Percentiles rank a stretch among this genome's conserved stretches.
Conservation (phyloP, 306 rosid species). For the Prosopis cineraria region DNA sequence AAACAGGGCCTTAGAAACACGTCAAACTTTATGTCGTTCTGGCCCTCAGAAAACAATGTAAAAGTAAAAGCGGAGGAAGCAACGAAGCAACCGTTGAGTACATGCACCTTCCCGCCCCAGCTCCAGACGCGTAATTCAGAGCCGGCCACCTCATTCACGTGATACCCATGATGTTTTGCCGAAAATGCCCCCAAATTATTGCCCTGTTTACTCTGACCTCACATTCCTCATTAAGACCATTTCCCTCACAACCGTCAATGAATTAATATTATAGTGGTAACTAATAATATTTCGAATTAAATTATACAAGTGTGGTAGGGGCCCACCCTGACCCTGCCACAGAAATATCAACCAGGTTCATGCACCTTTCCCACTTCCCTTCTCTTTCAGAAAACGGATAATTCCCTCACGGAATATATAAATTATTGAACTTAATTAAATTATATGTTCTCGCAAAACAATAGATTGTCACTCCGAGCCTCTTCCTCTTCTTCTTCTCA, state of each 20-base stretch:
- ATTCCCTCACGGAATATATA: conserved; percentile 16
- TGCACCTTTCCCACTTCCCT: conserved; percentile 41
- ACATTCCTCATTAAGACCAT: background rate
- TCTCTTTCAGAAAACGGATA: conserved; percentile 27
- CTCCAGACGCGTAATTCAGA: background rate
- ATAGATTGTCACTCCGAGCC: background rate
- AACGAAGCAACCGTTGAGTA: conserved; percentile 5
- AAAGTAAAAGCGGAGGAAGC: background rate
- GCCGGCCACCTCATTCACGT: background rate
- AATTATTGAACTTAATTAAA: background rate
- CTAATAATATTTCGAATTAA: background rate
- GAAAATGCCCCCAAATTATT: background rate
- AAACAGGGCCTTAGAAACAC: too few species aligned
- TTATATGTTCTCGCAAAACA: background rate
- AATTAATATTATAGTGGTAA: background rate
- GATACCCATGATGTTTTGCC: background rate
- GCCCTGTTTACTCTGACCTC: background rate
- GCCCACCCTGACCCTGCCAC: conserved; percentile 23
- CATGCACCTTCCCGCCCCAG: conserved; percentile 10
- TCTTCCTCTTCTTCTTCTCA: background rate
- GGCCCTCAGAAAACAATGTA: too few species aligned
- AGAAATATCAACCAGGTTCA: conserved; percentile 39
- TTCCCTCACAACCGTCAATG: background rate
- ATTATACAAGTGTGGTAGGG: conserved; percentile 3
- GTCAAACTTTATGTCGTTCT: too few species aligned